Percentiles rank a stretch among this genome's conserved stretches.
phyloP scores from a whole-genome alignment of 1,284 basidiomycete species.

The Cystobasidiaceae sp. region DNA sequence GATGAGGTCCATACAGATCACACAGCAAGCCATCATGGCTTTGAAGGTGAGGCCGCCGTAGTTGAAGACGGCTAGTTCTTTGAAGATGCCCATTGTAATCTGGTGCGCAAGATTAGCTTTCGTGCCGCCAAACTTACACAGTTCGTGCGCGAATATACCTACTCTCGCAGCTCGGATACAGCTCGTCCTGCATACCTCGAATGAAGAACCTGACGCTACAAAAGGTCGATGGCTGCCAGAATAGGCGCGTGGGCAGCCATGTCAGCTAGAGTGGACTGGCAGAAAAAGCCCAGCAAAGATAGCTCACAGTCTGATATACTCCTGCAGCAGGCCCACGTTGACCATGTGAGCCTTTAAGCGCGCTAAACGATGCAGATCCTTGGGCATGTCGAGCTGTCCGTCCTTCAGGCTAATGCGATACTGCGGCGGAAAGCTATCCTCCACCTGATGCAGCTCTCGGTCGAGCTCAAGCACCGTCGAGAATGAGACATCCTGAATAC shows the following conservation, averaged over 20 bases:
- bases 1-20: slow-evolving; percentile 11
- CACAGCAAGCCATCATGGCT: background rate
- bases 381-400: background rate
- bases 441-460: slow-evolving; percentile 45
- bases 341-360: background rate
- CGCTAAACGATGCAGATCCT: background rate
- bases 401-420: too few relatives aligned
- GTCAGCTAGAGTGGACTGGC: background rate
- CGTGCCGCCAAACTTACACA: background rate
- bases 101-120: background rate
- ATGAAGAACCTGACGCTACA: slow-evolving; percentile 1
- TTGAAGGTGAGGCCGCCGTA: slow-evolving; percentile 14
- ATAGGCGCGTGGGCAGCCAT: background rate
- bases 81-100: slow-evolving; percentile 3
- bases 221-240: background rate
- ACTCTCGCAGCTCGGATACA: slow-evolving; percentile 3
- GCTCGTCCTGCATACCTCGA: background rate
- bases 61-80: background rate
- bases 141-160: background rate
- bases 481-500: slow-evolving; percentile 51
- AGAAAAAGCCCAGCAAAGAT: too few relatives aligned
- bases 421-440: slow-evolving; percentile 30
- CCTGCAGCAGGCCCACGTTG: background rate
- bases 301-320: slow-evolving; percentile 8
- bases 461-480: slow-evolving; percentile 50